Evolutionary conservation across 2,329 filamentous ascomycete genomes (phyloP).

Genomic region (Cladobotryum protrusum): DNA sequence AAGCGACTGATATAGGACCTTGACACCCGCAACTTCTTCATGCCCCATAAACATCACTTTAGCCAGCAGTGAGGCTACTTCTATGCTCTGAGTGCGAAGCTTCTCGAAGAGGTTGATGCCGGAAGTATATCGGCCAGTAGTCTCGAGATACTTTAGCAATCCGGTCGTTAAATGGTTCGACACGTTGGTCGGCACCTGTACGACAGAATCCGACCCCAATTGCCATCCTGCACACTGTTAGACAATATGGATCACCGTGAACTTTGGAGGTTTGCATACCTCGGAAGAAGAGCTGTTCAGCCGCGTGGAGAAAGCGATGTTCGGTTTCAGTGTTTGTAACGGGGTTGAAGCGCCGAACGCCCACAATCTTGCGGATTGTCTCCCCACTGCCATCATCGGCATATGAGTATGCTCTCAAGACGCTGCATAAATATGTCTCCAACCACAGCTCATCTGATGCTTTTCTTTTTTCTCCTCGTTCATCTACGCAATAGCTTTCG

Average conservation of each 20-base stretch:
- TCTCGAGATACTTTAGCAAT: slow-evolving; percentile 88
- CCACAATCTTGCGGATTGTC: slow-evolving; percentile 92
- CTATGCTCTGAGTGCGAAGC: slow-evolving; percentile 79
- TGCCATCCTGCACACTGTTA: slow-evolving; percentile 64
- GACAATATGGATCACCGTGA: neutral
- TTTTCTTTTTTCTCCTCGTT: slow-evolving; percentile 89
- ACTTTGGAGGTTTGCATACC: slow-evolving; percentile 48
- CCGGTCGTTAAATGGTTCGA: slow-evolving; percentile 95
- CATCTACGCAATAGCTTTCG: slow-evolving; percentile 95
- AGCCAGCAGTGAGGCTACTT: slow-evolving; percentile 87
- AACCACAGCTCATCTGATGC: slow-evolving; percentile 94
- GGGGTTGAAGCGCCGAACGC: slow-evolving; percentile 94
- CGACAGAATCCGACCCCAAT: slow-evolving; percentile 90
- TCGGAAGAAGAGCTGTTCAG: slow-evolving; percentile 90
- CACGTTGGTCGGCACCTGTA: slow-evolving; percentile 94
- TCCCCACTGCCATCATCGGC: slow-evolving; percentile 93
- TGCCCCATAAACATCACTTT: slow-evolving; percentile 91
- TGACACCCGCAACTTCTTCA: slow-evolving; percentile 93
- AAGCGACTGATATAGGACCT: slow-evolving; percentile 79
- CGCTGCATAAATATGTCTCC: slow-evolving; percentile 93
- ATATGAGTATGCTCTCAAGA: slow-evolving; percentile 90
- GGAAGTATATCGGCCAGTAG: slow-evolving; percentile 87
- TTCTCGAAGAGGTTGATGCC: slow-evolving; percentile 98
- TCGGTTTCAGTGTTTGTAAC: slow-evolving; percentile 98
- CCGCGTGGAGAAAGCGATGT: slow-evolving; percentile 89